phyloP scores from a whole-genome alignment of 169 alveolate species.

The Plasmodium relictum region DNA sequence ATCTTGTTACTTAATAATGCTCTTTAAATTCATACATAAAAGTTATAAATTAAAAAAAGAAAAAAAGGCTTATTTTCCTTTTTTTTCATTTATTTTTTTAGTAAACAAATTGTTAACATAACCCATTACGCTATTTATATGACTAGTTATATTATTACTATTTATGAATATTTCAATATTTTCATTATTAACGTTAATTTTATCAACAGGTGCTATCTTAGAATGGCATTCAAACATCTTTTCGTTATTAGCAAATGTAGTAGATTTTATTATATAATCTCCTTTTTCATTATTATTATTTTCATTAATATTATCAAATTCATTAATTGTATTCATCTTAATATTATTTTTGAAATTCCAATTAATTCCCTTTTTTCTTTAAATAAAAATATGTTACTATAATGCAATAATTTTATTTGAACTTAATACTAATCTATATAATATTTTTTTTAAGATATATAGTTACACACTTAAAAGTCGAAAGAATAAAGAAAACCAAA shows the following conservation, averaged over 20 bases:
- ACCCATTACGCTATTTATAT: conserved; percentile 63
- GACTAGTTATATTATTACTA: conserved; percentile 43
- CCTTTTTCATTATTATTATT: conserved; percentile 22
- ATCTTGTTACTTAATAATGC: no score
- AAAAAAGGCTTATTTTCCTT: conserved; percentile 3
- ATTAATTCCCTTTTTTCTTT: no score
- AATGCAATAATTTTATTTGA: no score
- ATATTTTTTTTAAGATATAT: no score
- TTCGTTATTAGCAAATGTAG: conserved; percentile 63
- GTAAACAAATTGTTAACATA: conserved; percentile 60
- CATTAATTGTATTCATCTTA: conserved; percentile 25
- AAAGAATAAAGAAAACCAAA: no score
- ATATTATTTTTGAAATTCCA: no score
- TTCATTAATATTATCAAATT: conserved; percentile 3
- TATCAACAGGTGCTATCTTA: conserved; percentile 12
- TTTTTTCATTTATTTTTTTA: conserved; percentile 63
- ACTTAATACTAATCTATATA: no score
- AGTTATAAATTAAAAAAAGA: neutral
- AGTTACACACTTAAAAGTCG: no score
- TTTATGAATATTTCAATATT: conserved; percentile 54
- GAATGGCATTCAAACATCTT: conserved; percentile 67
- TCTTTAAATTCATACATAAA: neutral
- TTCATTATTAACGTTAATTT: conserved; percentile 14
- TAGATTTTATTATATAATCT: conserved; percentile 36
- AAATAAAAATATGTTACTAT: no score